These are phyloP conservation scores for Lodderomyces beijingensis DNA, from an alignment of 1,139 yeast species.

Conservation along the genomic window DNA sequence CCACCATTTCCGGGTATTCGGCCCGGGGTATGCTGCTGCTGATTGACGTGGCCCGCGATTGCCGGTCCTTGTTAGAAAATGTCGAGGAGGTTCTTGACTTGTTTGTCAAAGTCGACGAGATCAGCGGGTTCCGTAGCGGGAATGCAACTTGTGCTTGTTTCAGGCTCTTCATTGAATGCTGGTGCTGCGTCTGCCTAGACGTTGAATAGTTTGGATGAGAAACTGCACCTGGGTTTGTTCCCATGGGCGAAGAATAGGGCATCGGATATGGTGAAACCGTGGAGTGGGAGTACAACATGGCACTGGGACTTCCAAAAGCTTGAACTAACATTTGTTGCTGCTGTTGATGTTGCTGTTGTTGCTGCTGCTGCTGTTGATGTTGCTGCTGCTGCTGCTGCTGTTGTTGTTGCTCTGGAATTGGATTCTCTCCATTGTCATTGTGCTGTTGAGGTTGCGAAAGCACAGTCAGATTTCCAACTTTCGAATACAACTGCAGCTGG, in stretches of 20 bases:
- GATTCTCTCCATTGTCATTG: neutral
- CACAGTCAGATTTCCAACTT: slow-evolving; percentile 1
- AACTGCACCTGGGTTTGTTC: slow-evolving; percentile 2
- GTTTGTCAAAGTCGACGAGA: slow-evolving; percentile 6
- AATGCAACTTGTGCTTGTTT: slow-evolving; percentile 1
- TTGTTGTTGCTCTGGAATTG: neutral
- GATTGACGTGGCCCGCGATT: slow-evolving; percentile 16
- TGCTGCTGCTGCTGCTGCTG: slow-evolving; percentile 2
- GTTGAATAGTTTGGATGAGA: slow-evolving; percentile 8
- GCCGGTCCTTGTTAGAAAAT: slow-evolving; percentile 8
- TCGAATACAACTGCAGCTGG: slow-evolving; percentile 1
- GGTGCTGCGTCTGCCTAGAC: slow-evolving; percentile 8
- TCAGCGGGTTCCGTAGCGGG: slow-evolving; percentile 3
- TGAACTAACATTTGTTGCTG: slow-evolving; percentile 6
- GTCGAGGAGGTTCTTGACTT: slow-evolving; percentile 6
- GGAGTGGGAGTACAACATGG: slow-evolving; percentile 12
- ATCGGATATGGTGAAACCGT: slow-evolving; percentile 9
- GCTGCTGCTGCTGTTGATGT: slow-evolving; percentile 7
- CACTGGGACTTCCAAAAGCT: slow-evolving; percentile 6
- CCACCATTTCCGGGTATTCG: slow-evolving; percentile 15
- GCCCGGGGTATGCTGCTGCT: slow-evolving; percentile 12
- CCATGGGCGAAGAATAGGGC: slow-evolving; percentile 8
- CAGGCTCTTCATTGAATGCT: slow-evolving; percentile 1
- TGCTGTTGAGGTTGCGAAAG: slow-evolving; percentile 1
- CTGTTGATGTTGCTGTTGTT: slow-evolving; percentile 6